These are phyloP conservation scores for Datisca glomerata DNA, from an alignment of 306 rosid genomes.

Conservation along the genomic window DNA sequence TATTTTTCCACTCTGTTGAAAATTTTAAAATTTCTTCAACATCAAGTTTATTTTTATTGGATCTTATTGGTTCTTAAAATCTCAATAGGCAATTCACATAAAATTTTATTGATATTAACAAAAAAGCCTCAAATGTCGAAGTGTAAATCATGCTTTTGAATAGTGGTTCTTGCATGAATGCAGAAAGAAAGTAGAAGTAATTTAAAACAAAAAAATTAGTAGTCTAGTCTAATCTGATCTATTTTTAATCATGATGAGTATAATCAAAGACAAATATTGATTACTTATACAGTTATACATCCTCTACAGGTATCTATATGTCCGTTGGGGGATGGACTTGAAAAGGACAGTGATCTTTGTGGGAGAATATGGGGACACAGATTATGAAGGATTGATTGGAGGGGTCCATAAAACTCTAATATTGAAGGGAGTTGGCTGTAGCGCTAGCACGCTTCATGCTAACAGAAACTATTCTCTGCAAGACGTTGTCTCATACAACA, in stretches of 20 bases:
- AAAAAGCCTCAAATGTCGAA: no score
- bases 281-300: neutral
- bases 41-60: no score
- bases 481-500: conserved; percentile 20
- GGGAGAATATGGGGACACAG: conserved; percentile 53
- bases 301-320: conserved; percentile 32
- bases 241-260: neutral
- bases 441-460: conserved; percentile 27
- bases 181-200: neutral
- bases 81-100: no score
- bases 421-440: conserved; percentile 22
- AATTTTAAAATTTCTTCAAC: no score
- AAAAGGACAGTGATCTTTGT: conserved; percentile 32
- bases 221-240: no score
- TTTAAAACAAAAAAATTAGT: no score
- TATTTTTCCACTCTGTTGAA: no score
- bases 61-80: no score
- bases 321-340: conserved; percentile 45
- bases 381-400: conserved; percentile 41
- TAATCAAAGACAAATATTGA: neutral
- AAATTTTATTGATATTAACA: no score
- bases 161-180: no score
- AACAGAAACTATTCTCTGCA: conserved; percentile 30
- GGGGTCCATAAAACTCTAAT: conserved; percentile 34
- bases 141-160: no score